A percentile compares a stretch with the other conserved stretches of the same genome.
phyloP scores from a whole-genome alignment of 2,329 filamentous ascomycete species.

The Apiospora malaysiana region DNA sequence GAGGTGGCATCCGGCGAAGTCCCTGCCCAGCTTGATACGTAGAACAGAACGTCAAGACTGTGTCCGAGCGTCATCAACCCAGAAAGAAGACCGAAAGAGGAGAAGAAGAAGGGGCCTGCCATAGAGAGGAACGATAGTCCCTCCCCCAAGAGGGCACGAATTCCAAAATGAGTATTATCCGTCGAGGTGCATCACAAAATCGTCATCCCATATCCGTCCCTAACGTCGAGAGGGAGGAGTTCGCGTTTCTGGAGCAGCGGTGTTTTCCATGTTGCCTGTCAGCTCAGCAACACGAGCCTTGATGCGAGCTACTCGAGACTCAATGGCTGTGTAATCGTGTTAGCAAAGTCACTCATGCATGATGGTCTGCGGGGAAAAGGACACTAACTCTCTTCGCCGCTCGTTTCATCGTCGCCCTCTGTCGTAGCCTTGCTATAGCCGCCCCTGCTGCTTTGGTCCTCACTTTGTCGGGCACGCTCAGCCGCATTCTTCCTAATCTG shows the following conservation, averaged over 20 bases:
- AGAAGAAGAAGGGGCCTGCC: not conserved
- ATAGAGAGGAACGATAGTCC: not conserved
- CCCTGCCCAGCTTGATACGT: not conserved
- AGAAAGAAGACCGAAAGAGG: conserved; percentile 1
- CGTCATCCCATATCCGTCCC: conserved; percentile 36
- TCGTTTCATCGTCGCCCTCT: conserved; percentile 84
- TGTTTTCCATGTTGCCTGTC: conserved; percentile 79
- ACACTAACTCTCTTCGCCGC: conserved; percentile 71
- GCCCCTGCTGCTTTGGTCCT: conserved; percentile 66
- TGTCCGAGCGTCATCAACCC: not conserved
- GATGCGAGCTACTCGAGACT: conserved; percentile 95
- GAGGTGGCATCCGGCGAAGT: not conserved
- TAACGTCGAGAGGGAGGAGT: conserved; percentile 44
- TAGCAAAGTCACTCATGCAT: conserved; percentile 30
- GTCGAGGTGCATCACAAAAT: conserved; percentile 28
- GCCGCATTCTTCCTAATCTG: conserved; percentile 95
- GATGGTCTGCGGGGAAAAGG: not conserved
- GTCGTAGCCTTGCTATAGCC: conserved; percentile 59
- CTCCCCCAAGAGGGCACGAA: not conserved
- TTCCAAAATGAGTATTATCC: conserved; percentile 8
- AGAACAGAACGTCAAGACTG: conserved; percentile 1
- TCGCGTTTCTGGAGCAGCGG: conserved; percentile 41
- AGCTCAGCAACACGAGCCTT: conserved; percentile 95
- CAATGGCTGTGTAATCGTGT: conserved; percentile 72
- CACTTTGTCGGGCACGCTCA: conserved; percentile 71